phyloP scores from a whole-genome alignment of 169 alveolate genomes.

The Plasmodium chabaudi region DNA sequence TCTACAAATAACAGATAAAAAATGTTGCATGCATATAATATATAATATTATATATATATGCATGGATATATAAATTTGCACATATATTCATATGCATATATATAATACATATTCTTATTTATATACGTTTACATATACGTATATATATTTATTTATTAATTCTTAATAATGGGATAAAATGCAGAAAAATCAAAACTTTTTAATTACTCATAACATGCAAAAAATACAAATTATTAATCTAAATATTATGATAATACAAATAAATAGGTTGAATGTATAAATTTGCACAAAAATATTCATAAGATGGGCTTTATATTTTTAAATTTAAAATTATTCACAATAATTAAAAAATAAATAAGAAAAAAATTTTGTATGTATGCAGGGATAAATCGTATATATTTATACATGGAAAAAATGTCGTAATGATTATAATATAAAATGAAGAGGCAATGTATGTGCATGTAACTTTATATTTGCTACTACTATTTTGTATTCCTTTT shows the following conservation, averaged over 20 bases:
- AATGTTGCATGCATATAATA: neutral
- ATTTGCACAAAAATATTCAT: neutral
- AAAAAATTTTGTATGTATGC: neutral
- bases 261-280: neutral
- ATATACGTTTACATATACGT: conserved; percentile 12
- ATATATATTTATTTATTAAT: conserved; percentile 5
- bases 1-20: conserved; percentile 14
- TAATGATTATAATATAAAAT: too few relatives aligned
- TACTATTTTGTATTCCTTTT: too few relatives aligned
- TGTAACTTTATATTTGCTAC: too few relatives aligned
- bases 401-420: neutral
- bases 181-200: neutral
- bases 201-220: conserved; percentile 5
- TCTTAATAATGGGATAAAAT: neutral
- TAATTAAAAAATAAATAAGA: conserved; percentile 2
- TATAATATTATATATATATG: neutral
- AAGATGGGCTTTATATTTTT: neutral
- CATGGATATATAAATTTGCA: neutral
- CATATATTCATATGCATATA: conserved; percentile 16
- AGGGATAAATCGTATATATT: neutral
- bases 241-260: conserved; percentile 6
- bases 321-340: conserved; percentile 13
- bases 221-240: conserved; percentile 10
- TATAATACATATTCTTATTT: conserved; percentile 8
- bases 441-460: too few relatives aligned